Evolutionary conservation across 257 asterid genomes (phyloP).

Genomic region (Penstemon newberryi): DNA sequence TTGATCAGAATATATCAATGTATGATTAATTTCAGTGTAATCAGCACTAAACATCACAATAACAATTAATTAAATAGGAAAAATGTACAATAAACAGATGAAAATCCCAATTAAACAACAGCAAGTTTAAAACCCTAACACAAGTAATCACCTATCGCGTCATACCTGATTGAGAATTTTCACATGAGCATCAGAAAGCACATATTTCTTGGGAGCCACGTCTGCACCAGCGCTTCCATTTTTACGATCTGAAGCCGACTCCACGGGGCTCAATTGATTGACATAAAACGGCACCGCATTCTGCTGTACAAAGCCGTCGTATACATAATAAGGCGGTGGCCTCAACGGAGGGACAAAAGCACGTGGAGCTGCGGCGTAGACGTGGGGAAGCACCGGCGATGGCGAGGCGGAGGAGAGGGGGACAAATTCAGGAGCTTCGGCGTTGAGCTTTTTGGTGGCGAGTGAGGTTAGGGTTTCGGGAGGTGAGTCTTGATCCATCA

Average conservation of each 20-base stretch:
- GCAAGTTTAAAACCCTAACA: background rate
- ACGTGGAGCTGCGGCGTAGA: background rate
- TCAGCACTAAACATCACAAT: background rate
- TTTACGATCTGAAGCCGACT: background rate
- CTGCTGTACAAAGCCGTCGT: background rate
- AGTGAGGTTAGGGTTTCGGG: constrained; percentile 41
- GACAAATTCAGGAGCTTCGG: constrained; percentile 9
- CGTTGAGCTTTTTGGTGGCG: constrained; percentile 47
- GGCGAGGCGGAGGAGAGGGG: background rate
- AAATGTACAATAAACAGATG: background rate
- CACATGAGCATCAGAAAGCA: background rate
- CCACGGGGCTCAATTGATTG: background rate
- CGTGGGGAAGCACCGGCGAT: background rate
- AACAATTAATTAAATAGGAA: background rate
- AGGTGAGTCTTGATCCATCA: constrained; percentile 44
- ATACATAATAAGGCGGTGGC: background rate
- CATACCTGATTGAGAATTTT: constrained; percentile 7
- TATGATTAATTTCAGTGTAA: background rate
- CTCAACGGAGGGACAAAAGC: background rate
- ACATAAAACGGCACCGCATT: constrained; percentile 4
- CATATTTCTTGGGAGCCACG: too few species aligned
- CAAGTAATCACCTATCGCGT: background rate
- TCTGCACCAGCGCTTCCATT: too few species aligned
- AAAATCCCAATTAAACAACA: background rate
- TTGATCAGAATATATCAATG: background rate